Conservation (phyloP, 2,329 filamentous ascomycete genomes). For the Colletotrichum endophyticum region DNA sequence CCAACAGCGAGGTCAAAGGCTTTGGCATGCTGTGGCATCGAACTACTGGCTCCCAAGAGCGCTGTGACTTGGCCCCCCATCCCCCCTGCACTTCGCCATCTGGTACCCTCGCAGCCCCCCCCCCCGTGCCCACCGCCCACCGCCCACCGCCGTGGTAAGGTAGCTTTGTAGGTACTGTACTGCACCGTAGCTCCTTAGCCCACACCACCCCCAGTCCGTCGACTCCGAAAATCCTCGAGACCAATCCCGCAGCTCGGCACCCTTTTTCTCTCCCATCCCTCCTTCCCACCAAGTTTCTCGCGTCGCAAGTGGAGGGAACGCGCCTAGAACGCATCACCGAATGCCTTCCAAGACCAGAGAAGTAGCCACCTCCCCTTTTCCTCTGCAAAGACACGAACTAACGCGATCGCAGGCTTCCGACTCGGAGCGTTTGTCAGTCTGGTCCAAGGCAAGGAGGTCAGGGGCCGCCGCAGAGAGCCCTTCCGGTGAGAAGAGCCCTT, state of each 20-base stretch:
- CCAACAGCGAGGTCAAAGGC: background rate
- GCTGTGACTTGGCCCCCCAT: slow-evolving; percentile 7
- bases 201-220: slow-evolving; percentile 18
- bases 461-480: slow-evolving; percentile 21
- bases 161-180: background rate
- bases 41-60: slow-evolving; percentile 7
- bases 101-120: background rate
- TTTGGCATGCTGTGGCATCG: slow-evolving; percentile 10
- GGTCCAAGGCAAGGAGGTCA: slow-evolving; percentile 19
- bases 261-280: slow-evolving; percentile 23
- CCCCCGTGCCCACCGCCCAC: background rate
- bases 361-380: slow-evolving; percentile 12
- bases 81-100: background rate
- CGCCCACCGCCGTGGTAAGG: background rate
- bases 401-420: slow-evolving; percentile 6
- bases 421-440: slow-evolving; percentile 14
- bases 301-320: slow-evolving; percentile 27
- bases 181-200: slow-evolving; percentile 23
- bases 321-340: slow-evolving; percentile 23
- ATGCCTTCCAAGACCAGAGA: slow-evolving; percentile 25
- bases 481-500: slow-evolving; percentile 14
- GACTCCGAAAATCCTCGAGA: slow-evolving; percentile 27
- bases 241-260: slow-evolving; percentile 23
- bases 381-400: slow-evolving; percentile 9
- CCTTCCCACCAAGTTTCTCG: slow-evolving; percentile 23